These are phyloP conservation scores for Jamesozyma jinghongensis DNA, from an alignment of 805 yeast species.

Conservation along the genomic window DNA sequence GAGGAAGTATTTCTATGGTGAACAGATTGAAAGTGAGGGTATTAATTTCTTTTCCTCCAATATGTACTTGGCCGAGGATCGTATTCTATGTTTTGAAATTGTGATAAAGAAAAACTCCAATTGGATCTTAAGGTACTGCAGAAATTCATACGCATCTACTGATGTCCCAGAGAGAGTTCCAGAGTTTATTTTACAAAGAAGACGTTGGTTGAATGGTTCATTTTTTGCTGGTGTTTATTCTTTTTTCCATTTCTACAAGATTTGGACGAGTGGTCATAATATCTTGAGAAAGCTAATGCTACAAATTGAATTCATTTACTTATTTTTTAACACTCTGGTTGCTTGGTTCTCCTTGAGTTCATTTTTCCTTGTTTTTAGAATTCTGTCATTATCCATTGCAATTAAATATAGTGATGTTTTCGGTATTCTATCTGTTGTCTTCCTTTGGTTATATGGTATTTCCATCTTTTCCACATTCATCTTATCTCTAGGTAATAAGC, in stretches of 20 bases:
- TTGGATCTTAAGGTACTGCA: constrained; percentile 80
- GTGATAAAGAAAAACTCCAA: constrained; percentile 71
- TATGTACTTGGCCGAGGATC: constrained; percentile 96
- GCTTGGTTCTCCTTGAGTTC: constrained; percentile 93
- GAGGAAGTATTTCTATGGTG: constrained; percentile 88
- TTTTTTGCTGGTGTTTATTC: constrained; percentile 91
- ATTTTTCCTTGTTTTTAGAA: constrained; percentile 82
- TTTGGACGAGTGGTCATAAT: constrained; percentile 76
- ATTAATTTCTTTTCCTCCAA: constrained; percentile 86
- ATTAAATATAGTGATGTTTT: constrained; percentile 45
- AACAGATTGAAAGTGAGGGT: constrained; percentile 55
- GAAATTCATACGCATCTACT: constrained; percentile 83
- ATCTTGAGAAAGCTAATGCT: constrained; percentile 56
- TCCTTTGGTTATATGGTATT: constrained; percentile 77
- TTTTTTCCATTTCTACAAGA: constrained; percentile 60
- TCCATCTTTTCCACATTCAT: constrained; percentile 80
- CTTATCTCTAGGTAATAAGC: constrained; percentile 87
- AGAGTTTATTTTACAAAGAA: constrained; percentile 81
- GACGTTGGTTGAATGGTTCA: constrained; percentile 96
- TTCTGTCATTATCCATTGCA: constrained; percentile 72
- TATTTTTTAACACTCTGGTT: constrained; percentile 60
- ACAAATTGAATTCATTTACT: constrained; percentile 73
- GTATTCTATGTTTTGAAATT: constrained; percentile 88
- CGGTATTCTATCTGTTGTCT: constrained; percentile 62
- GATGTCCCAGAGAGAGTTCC: constrained; percentile 88